A percentile compares a stretch with the other conserved stretches of the same genome.
Evolutionary conservation across 148 eudicot genomes (phyloP).

Genomic region (Cornus suecica): DNA sequence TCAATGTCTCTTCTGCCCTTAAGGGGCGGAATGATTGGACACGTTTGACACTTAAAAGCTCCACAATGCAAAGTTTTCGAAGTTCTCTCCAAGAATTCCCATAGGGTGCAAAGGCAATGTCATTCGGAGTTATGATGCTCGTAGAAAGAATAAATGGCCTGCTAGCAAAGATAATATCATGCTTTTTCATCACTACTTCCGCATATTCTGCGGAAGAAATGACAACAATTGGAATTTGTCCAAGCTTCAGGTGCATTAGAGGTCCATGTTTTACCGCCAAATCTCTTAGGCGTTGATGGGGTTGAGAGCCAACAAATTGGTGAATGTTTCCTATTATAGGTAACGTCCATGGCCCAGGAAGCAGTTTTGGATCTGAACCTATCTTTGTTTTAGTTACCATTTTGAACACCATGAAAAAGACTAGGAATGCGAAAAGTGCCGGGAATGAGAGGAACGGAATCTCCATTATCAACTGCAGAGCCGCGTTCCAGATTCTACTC

Average conservation of each 20-base stretch:
- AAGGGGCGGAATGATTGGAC: constrained; percentile 8
- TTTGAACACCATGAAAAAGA: no score
- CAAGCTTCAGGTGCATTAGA: constrained; percentile 2
- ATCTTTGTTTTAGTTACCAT: no score
- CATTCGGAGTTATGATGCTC: constrained; percentile 1
- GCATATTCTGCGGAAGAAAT: constrained; percentile 12
- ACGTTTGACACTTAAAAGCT: constrained; percentile 14
- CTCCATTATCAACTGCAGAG: no score
- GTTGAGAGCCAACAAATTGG: constrained; percentile 4
- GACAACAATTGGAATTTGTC: not conserved
- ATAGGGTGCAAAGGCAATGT: constrained; percentile 17
- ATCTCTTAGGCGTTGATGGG: constrained; percentile 2
- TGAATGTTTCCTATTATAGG: constrained; percentile 15
- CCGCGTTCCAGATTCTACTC: no score
- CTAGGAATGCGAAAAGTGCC: no score
- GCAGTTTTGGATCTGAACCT: not conserved
- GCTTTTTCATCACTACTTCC: constrained; percentile 10
- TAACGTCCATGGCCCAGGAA: constrained; percentile 16
- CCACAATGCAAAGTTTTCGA: constrained; percentile 3
- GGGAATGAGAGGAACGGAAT: no score
- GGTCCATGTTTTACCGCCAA: constrained; percentile 14
- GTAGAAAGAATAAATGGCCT: constrained; percentile 9
- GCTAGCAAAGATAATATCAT: constrained; percentile 10
- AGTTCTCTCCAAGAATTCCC: constrained; percentile 12
- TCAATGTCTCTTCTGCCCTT: constrained; percentile 3